Percentiles rank a stretch among this genome's conserved stretches.
Conservation (phyloP, 352 stramenopile species). For the Thalassiosira exigua region DNA sequence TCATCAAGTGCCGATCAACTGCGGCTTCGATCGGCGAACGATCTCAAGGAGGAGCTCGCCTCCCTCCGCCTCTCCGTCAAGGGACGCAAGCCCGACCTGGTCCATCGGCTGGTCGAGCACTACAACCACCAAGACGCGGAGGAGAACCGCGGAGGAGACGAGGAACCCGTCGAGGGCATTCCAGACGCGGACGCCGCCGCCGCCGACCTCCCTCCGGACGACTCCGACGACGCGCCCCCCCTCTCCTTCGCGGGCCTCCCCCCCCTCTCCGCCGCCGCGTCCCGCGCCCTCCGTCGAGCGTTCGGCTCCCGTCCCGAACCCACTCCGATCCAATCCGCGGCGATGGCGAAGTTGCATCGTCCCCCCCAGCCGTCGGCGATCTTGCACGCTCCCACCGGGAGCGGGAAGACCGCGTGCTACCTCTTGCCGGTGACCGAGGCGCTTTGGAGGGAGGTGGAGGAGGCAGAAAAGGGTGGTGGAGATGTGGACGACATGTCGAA, state of each 20-base stretch:
- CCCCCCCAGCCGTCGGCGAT: slow-evolving; percentile 56
- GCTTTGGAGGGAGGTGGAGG: slow-evolving; percentile 68
- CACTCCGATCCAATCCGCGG: slow-evolving; percentile 76
- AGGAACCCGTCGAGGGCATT: slow-evolving; percentile 14
- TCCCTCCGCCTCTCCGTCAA: slow-evolving; percentile 54
- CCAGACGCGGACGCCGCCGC: slow-evolving; percentile 7
- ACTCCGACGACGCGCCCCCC: background rate
- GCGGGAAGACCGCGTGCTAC: slow-evolving; percentile 82
- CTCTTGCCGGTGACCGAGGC: slow-evolving; percentile 83
- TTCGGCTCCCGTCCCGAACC: slow-evolving; percentile 47
- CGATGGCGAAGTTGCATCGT: slow-evolving; percentile 57
- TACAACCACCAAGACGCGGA: slow-evolving; percentile 42
- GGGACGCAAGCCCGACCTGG: slow-evolving; percentile 80
- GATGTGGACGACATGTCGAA: slow-evolving; percentile 45
- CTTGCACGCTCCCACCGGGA: slow-evolving; percentile 81
- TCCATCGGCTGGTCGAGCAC: slow-evolving; percentile 67
- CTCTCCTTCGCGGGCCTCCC: slow-evolving; percentile 71
- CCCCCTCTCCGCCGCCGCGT: slow-evolving; percentile 57
- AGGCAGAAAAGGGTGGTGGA: slow-evolving; percentile 34
- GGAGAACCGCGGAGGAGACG: background rate
- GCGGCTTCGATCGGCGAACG: slow-evolving; percentile 59
- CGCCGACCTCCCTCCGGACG: background rate
- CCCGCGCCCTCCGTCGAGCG: slow-evolving; percentile 56
- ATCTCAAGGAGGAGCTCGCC: slow-evolving; percentile 75
- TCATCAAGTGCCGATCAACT: slow-evolving; percentile 37